Conservation (phyloP, 148 eudicot species). For the Rhododendron simsii region DNA sequence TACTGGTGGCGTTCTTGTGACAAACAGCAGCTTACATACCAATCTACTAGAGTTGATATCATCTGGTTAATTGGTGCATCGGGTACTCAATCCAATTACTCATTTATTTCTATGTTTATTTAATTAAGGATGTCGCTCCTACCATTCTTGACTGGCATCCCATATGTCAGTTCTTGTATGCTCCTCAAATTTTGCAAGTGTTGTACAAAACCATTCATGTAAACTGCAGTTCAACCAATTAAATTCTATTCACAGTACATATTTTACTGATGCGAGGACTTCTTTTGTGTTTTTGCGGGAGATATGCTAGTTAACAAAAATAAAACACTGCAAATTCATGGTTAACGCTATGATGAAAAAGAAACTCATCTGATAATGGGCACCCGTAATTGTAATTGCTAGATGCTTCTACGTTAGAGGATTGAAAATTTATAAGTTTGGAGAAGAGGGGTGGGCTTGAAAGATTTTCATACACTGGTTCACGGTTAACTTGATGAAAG, state of each 20-base stretch:
- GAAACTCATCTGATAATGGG: not conserved
- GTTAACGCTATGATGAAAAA: not conserved
- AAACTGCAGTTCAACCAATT: not conserved
- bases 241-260: not conserved
- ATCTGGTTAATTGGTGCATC: slow-evolving; percentile 29
- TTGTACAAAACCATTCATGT: slow-evolving; percentile 8
- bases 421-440: not conserved
- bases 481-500: not conserved
- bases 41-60: slow-evolving; percentile 58
- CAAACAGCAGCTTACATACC: slow-evolving; percentile 57
- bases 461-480: not conserved
- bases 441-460: not conserved
- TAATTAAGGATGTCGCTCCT: not conserved
- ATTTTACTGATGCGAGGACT: not conserved
- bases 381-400: not conserved
- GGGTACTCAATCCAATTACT: not conserved
- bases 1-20: slow-evolving; percentile 74
- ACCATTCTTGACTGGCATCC: not conserved
- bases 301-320: not conserved
- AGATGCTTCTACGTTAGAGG: not conserved
- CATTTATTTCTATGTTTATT: not conserved
- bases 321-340: not conserved
- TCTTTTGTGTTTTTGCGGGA: not conserved
- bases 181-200: not conserved
- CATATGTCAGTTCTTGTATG: not conserved